Evolutionary conservation across 2,329 filamentous ascomycete species (phyloP), one percentile per base, ranked within the genome.

Genomic region (Aquanectria penicillioides): DNA sequence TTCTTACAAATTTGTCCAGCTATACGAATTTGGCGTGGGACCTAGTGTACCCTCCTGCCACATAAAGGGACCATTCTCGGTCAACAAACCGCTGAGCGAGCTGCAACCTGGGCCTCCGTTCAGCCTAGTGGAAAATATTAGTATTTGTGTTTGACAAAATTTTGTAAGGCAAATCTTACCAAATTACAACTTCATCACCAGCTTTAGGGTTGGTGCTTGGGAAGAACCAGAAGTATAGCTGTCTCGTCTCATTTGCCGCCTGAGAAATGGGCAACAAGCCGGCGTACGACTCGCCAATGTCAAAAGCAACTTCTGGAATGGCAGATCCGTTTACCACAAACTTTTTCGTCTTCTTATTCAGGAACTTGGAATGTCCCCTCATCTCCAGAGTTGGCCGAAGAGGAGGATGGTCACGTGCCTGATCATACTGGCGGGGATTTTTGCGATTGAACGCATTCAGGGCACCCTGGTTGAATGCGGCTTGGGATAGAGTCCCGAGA

Each of bases 11-110:
- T 89, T 89, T 59, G 86, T 85, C 90, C 90, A 94, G n/a, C 84
- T 84, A 78, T 89, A 93, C 0, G 84, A 81, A 70, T 93, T 93
- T 38, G 79, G 76, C 0, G 87, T 80, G 0, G 90, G 90, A 15
- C 81, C 80, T 53, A 81, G 84, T 1, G 89, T 94, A 28, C 92
- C 92, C 11, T 86, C 81, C 70, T 89, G 85, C 89, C 89, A 92
- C 5, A 83, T 56, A 68, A 92, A 89, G 0, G 91, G 89, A 0
- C 92, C 91, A 66, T 93, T 94, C 67, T 94, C 91, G 47, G 92
- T 89, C 9, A 94, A 73, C 2, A 94, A 25, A 12, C 67, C 67
- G 5, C 62, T 67, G 0, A 69, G 62, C 12, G 67, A 69, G 37
- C 67, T 69, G 37, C 67, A 69, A 9, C 67, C 67, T 1, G 67